Evolutionary conservation across 2,329 filamentous ascomycete species (phyloP).

Genomic region (Lasiodiplodia sp.): DNA sequence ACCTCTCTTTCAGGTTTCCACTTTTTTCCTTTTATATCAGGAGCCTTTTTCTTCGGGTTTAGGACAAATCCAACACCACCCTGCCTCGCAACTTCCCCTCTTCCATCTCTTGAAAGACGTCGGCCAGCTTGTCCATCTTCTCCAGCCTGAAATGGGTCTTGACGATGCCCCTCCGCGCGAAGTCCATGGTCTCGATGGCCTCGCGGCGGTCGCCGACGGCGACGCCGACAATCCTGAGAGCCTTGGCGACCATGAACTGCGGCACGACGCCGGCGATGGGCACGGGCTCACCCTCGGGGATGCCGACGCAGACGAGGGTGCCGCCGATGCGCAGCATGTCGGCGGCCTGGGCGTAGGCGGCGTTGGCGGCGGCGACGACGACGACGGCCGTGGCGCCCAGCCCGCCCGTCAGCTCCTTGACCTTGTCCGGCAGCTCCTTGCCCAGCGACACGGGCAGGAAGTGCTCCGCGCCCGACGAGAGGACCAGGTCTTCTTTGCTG

Average conservation of each 20-base stretch:
- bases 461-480: slow-evolving; percentile 68
- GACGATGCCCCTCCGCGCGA: slow-evolving; percentile 53
- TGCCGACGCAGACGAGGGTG: slow-evolving; percentile 55
- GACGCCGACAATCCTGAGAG: slow-evolving; percentile 53
- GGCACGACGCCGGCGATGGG: slow-evolving; percentile 53
- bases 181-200: slow-evolving; percentile 58
- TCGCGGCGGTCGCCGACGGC: slow-evolving; percentile 57
- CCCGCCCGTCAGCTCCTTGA: slow-evolving; percentile 64
- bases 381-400: slow-evolving; percentile 68
- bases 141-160: slow-evolving; percentile 57
- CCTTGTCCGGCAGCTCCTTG: slow-evolving; percentile 59
- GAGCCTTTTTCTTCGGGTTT: not conserved
- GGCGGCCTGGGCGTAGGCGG: slow-evolving; percentile 52
- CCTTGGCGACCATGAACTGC: slow-evolving; percentile 51
- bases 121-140: slow-evolving; percentile 57
- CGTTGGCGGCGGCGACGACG: slow-evolving; percentile 59
- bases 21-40: not conserved
- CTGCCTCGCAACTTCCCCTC: slow-evolving; percentile 53
- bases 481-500: slow-evolving; percentile 68
- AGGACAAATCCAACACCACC: slow-evolving; percentile 55
- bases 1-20: not conserved
- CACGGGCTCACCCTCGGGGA: slow-evolving; percentile 57
- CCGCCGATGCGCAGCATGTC: slow-evolving; percentile 55
- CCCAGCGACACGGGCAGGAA: slow-evolving; percentile 69
- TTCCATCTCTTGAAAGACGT: slow-evolving; percentile 57